These are phyloP conservation scores for Nicotiana paniculata DNA, from an alignment of 257 asterid genomes.

Conservation along the genomic window DNA sequence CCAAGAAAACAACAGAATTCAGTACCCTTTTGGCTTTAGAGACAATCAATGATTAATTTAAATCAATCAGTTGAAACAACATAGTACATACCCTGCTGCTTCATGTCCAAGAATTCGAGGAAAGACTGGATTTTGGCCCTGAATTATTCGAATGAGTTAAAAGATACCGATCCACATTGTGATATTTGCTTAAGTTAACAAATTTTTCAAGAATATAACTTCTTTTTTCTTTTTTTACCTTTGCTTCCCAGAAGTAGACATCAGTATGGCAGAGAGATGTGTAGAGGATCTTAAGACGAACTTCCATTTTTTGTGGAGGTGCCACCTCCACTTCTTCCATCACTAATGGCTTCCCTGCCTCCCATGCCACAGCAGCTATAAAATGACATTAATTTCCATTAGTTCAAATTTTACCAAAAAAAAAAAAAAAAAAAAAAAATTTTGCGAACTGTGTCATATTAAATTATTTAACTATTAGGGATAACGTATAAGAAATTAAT, in stretches of 20 bases:
- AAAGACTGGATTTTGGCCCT: constrained; percentile 69
- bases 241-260: constrained; percentile 78
- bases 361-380: constrained; percentile 81
- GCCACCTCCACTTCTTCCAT: constrained; percentile 73
- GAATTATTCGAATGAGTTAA: background rate
- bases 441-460: too few relatives aligned
- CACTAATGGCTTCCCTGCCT: constrained; percentile 66
- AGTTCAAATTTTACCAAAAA: constrained; percentile 14
- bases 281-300: constrained; percentile 58
- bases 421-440: background rate
- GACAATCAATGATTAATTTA: background rate
- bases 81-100: constrained; percentile 64
- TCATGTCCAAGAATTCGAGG: constrained; percentile 83
- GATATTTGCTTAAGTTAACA: constrained; percentile 29
- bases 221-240: constrained; percentile 24
- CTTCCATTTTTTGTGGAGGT: constrained; percentile 76
- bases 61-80: background rate
- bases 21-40: background rate
- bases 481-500: background rate
- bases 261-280: constrained; percentile 80
- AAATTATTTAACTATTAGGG: too few relatives aligned
- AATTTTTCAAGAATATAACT: background rate
- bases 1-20: background rate
- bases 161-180: constrained; percentile 19
- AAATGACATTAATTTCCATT: background rate